phyloP scores from a whole-genome alignment of 2,329 filamentous ascomycete genomes.

The Penicillium sp. region DNA sequence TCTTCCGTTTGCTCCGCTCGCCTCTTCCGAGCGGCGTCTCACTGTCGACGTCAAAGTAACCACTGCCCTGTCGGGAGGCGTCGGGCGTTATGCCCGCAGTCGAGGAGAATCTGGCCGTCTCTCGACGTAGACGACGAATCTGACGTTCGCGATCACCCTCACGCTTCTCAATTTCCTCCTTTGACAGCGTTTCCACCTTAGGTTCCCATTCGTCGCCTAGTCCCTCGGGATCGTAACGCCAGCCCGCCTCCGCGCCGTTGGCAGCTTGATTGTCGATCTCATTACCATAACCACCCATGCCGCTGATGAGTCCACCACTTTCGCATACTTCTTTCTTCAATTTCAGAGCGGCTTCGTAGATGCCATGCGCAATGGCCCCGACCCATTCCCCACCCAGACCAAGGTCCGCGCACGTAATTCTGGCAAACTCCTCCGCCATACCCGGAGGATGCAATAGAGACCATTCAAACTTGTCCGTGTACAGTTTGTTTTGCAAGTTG shows the following conservation, averaged over 20 bases:
- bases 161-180: conserved; percentile 94
- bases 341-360: conserved; percentile 86
- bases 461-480: conserved; percentile 97
- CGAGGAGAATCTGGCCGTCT: conserved; percentile 85
- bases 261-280: conserved; percentile 86
- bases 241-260: conserved; percentile 73
- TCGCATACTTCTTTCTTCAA: conserved; percentile 96
- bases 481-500: conserved; percentile 81
- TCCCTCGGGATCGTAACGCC: conserved; percentile 89
- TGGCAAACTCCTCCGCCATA: conserved; percentile 83
- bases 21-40: conserved; percentile 85
- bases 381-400: conserved; percentile 88
- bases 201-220: conserved; percentile 77
- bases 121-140: conserved; percentile 72
- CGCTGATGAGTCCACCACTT: conserved; percentile 73
- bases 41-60: conserved; percentile 50
- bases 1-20: conserved; percentile 90
- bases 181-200: conserved; percentile 70
- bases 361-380: conserved; percentile 85
- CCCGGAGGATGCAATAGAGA: conserved; percentile 84
- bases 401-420: conserved; percentile 83
- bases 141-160: conserved; percentile 90
- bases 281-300: conserved; percentile 55
- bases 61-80: conserved; percentile 49
- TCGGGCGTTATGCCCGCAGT: conserved; percentile 71